These are phyloP conservation scores for Ophiocordyceps robertsii DNA, from an alignment of 2,329 filamentous ascomycete species.

Conservation along the genomic window DNA sequence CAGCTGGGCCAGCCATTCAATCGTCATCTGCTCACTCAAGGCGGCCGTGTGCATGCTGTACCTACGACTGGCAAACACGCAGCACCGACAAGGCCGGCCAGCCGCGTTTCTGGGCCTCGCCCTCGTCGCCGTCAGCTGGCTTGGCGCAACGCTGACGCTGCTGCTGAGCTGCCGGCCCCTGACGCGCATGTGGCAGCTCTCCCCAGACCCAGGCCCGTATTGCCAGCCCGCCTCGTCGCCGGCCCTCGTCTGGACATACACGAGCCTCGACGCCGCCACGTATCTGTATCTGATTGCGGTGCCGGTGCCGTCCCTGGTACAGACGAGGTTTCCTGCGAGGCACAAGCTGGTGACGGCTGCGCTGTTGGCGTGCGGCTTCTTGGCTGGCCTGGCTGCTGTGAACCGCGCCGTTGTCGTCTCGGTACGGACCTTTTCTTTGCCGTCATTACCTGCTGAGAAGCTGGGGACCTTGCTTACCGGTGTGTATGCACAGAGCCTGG, in stretches of 20 bases:
- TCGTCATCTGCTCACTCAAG: constrained; percentile 4
- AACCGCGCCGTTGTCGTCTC: background rate
- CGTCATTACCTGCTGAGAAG: background rate
- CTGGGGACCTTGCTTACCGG: background rate
- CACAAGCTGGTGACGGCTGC: background rate
- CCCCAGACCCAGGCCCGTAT: background rate
- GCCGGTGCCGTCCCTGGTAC: constrained; percentile 1
- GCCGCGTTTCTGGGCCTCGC: constrained; percentile 1
- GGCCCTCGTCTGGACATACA: constrained; percentile 3
- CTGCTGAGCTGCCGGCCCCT: constrained; percentile 3
- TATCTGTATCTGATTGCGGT: constrained; percentile 1
- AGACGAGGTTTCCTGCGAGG: background rate
- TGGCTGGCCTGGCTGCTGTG: background rate
- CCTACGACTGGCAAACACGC: background rate
- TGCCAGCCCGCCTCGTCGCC: constrained; percentile 4
- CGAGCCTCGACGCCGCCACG: constrained; percentile 1
- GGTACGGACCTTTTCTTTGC: background rate
- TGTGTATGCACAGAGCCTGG: background rate
- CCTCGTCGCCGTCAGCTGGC: constrained; percentile 1
- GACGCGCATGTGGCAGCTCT: constrained; percentile 3
- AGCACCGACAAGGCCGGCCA: background rate
- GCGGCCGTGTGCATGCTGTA: constrained; percentile 3
- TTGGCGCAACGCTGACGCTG: constrained; percentile 1
- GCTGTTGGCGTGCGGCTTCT: constrained; percentile 1
- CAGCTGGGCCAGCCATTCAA: constrained; percentile 4